Evolutionary conservation across 1,284 basidiomycete species (phyloP).

Genomic region (Tremellales sp.): DNA sequence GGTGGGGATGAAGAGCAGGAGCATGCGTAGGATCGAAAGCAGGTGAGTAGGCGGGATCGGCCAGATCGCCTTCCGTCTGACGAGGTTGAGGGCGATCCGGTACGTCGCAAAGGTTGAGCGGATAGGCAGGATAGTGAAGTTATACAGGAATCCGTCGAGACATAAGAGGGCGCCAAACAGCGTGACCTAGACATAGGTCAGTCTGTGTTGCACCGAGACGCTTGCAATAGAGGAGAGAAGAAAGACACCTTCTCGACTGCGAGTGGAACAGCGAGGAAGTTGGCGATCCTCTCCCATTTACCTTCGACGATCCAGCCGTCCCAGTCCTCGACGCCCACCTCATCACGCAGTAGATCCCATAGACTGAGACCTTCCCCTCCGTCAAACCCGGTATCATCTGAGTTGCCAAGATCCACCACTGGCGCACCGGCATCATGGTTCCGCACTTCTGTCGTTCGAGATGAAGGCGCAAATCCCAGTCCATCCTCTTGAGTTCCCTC

Average conservation of each 20-base stretch:
- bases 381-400: not conserved
- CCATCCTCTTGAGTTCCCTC: not conserved
- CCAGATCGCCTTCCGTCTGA: conserved; percentile 5
- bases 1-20: conserved; percentile 73
- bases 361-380: conserved; percentile 16
- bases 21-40: conserved; percentile 62
- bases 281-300: conserved; percentile 80
- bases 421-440: not conserved
- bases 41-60: conserved; percentile 38
- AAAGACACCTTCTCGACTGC: conserved; percentile 87
- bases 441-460: not conserved
- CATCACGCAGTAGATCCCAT: conserved; percentile 45
- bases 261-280: conserved; percentile 88
- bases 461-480: not conserved
- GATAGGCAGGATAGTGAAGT: conserved; percentile 95
- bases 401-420: not conserved
- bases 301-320: conserved; percentile 46
- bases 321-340: conserved; percentile 44
- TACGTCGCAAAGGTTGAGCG: conserved; percentile 68
- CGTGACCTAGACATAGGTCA: conserved; percentile 61
- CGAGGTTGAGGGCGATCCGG: conserved; percentile 55
- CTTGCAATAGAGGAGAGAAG: not conserved
- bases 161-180: conserved; percentile 90
- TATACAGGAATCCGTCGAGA: conserved; percentile 95
- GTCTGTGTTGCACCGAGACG: not conserved